These are phyloP conservation scores for Ustilago cynodontis DNA, from an alignment of 1,284 basidiomycete species.

Conservation along the genomic window DNA sequence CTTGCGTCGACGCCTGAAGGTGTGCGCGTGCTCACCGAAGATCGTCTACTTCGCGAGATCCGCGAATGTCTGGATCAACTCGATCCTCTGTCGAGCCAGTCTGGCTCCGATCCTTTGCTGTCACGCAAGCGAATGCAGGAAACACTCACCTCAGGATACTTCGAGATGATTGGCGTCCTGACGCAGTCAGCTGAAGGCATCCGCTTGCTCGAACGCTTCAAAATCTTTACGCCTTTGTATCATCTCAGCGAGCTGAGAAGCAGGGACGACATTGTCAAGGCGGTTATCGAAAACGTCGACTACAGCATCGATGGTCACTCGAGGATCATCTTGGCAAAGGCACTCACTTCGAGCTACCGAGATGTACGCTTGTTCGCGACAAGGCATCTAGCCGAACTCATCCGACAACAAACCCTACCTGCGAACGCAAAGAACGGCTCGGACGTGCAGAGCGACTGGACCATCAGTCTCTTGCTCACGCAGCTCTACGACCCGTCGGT, in stretches of 20 bases:
- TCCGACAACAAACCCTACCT: slow-evolving; percentile 39
- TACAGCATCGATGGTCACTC: slow-evolving; percentile 61
- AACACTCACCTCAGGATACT: slow-evolving; percentile 89
- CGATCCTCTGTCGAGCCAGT: slow-evolving; percentile 77
- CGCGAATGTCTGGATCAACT: slow-evolving; percentile 89
- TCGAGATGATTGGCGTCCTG: slow-evolving; percentile 93
- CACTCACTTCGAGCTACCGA: slow-evolving; percentile 76
- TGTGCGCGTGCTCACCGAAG: slow-evolving; percentile 84
- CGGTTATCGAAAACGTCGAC: slow-evolving; percentile 90
- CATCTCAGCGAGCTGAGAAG: slow-evolving; percentile 89
- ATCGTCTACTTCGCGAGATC: slow-evolving; percentile 87
- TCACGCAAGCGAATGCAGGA: slow-evolving; percentile 84
- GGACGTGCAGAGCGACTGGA: slow-evolving; percentile 57
- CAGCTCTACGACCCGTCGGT: slow-evolving; percentile 93
- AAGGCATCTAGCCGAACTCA: slow-evolving; percentile 78
- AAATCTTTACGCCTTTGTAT: slow-evolving; percentile 94
- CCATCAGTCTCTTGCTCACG: slow-evolving; percentile 79
- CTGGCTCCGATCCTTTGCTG: slow-evolving; percentile 78
- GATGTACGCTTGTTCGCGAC: slow-evolving; percentile 83
- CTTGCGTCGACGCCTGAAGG: slow-evolving; percentile 87
- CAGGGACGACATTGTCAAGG: slow-evolving; percentile 90
- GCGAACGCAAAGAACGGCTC: slow-evolving; percentile 31
- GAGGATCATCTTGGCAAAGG: slow-evolving; percentile 83
- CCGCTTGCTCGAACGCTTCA: slow-evolving; percentile 88
- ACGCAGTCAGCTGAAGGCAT: slow-evolving; percentile 89